phyloP scores from a whole-genome alignment of 306 rosid genomes.

The Myrica gale region DNA sequence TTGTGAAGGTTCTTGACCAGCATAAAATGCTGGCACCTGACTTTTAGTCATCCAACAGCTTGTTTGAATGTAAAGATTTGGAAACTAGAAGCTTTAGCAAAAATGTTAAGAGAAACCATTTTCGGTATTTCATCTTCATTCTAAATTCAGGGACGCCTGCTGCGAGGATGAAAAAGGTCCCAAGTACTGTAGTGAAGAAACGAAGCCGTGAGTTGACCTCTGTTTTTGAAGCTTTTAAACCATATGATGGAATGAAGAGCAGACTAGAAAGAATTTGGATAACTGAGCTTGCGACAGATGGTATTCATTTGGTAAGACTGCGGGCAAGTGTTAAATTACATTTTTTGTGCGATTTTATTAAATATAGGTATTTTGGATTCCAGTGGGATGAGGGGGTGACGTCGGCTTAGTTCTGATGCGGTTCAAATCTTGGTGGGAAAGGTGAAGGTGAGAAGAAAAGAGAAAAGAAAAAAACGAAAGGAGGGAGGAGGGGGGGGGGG shows the following conservation, averaged over 20 bases:
- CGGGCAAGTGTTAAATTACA: slow-evolving; percentile 6
- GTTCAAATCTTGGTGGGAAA: not conserved
- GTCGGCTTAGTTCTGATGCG: not conserved
- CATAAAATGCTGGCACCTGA: not conserved
- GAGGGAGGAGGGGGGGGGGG: too few species aligned
- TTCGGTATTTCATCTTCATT: slow-evolving; percentile 10
- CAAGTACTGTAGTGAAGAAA: slow-evolving; percentile 80
- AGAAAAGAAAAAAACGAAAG: too few species aligned
- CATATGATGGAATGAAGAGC: slow-evolving; percentile 88
- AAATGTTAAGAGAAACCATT: not conserved
- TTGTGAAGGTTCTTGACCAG: not conserved
- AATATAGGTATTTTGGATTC: slow-evolving; percentile 9
- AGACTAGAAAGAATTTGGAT: slow-evolving; percentile 94
- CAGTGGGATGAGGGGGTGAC: not conserved
- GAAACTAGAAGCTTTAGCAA: not conserved
- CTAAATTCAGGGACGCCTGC: slow-evolving; percentile 84
- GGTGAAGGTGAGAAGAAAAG: too few species aligned
- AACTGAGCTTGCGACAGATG: slow-evolving; percentile 87
- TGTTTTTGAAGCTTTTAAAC: slow-evolving; percentile 83
- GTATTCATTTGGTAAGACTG: slow-evolving; percentile 79
- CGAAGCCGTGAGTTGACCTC: slow-evolving; percentile 92
- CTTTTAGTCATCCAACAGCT: not conserved
- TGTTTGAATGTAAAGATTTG: not conserved
- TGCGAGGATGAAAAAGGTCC: slow-evolving; percentile 96
- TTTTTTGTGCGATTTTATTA: slow-evolving; percentile 16